Base-by-base conservation (phyloP, 805 yeast genomes). In the Ogataea polymorpha region DNA sequence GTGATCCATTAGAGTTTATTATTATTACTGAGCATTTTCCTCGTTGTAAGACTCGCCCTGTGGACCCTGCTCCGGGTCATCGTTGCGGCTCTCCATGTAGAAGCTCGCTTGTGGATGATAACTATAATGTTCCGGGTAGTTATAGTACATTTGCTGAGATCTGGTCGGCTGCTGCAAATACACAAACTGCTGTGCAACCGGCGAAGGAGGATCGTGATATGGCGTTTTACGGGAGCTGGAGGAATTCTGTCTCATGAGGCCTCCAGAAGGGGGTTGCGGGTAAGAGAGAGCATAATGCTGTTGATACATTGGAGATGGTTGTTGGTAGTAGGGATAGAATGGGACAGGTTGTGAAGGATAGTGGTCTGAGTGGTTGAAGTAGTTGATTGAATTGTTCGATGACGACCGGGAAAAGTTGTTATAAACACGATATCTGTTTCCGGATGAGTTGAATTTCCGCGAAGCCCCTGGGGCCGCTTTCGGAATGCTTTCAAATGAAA, bases 341-440 rank as follows among this genome's bases (percentile, higher is more conserved):
- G 42, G 41, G 10, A 31, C 30, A 12, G 23, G 46, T n/a, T 35
- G 41, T 13, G 37, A 37, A 11, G 23, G 40, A 21, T 15, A 35
- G 6, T 40, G 45, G 9, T 42, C 50, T 5, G 37, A 29, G 17
- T 37, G 28, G 29, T 42, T 41, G 31, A 42, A 40, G 27, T 45
- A 46, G 28, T 35, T 41, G 28, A 49, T 41, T 1, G 53, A 49
- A n/a, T 39, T 39, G 21, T 39, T 37, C 4, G 53, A 48, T 0
- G 55, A 51, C 10, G 53, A 39, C 12, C 53, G 32, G 9, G 55
- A 48, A 26, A 42, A 44, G 15, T 30, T 41, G 21, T 26, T 37
- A 1, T 24, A 8, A 24, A 24, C 14, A 12, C 27, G 27, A n/a
- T 11, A 24, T 6, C 27, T 24, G 14, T n/a, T 24, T 11, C 13